These are phyloP conservation scores for Pseudopithomyces chartarum DNA, from an alignment of 2,329 filamentous ascomycete genomes.

Conservation along the genomic window DNA sequence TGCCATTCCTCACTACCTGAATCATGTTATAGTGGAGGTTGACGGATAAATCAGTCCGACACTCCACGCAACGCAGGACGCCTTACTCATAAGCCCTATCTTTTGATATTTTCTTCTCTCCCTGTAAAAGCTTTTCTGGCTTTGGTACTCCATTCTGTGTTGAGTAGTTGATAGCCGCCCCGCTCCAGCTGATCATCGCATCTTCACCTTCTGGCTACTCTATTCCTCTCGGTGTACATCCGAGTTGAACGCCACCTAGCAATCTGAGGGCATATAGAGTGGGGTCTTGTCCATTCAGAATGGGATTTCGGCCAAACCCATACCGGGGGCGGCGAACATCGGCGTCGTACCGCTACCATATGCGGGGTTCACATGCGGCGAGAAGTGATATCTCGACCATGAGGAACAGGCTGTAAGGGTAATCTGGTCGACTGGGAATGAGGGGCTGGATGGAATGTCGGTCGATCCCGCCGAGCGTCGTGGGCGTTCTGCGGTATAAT, in stretches of 20 bases:
- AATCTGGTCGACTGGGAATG: not conserved
- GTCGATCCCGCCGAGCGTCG: not conserved
- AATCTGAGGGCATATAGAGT: not conserved
- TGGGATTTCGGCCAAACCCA: not conserved
- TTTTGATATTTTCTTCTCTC: not conserved
- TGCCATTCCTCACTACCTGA: too few relatives aligned
- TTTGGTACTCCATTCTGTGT: not conserved
- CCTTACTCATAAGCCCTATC: not conserved
- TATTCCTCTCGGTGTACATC: not conserved
- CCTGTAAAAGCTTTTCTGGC: not conserved
- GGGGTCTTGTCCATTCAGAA: not conserved
- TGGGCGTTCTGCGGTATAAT: not conserved
- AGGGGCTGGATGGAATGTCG: not conserved
- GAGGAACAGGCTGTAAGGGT: not conserved
- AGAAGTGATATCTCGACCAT: not conserved
- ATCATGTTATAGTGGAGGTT: too few relatives aligned
- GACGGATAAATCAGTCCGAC: too few relatives aligned
- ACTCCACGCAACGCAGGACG: too few relatives aligned
- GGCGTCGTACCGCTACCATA: conserved; percentile 27
- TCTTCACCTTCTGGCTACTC: not conserved
- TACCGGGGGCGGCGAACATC: conserved; percentile 25
- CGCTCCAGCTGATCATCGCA: not conserved
- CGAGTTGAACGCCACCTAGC: not conserved
- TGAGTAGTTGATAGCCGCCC: not conserved
- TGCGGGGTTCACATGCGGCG: conserved; percentile 22